Base-by-base conservation (phyloP, 2,329 filamentous ascomycete genomes). In the Trichoderma polysporum region DNA sequence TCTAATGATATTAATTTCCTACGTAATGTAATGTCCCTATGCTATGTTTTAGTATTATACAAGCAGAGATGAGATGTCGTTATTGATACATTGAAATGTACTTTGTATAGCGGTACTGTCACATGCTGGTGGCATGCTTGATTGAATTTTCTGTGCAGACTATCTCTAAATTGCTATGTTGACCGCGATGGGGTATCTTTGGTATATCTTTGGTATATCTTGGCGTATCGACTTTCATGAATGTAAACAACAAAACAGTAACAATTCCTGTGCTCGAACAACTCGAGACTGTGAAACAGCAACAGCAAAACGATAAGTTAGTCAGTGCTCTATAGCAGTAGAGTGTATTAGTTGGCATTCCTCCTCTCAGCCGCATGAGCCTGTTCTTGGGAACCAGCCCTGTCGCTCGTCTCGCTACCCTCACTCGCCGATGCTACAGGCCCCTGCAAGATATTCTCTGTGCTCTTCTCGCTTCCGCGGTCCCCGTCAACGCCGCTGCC, bases 391-490 rank as follows among this genome's bases (percentile, higher is more conserved):
- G n/a, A 19, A 8, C 31, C 25, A 39, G 33, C 25, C 31, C 27
- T 33, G 12, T 64, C 61, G 19, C 59, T 62, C 33, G 35, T 9
- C 12, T 56, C 50, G 22, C 49, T 64, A 4, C 27, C 29, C 33
- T 45, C 49, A 9, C 50, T 64, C 17, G 41, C 37, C 25, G 61
- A 64, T 15, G 49, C 61, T 1, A 56, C 13, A 13, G 61, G 50
- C 19, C 35, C 50, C 37, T 54, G 50, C 19, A 66, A 8, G 41
- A 66, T 66, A 45, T 66, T 62, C 64, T 66, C 64, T 22, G 64
- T 66, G 15, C 64, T 66, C 64, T 66, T 59, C 35, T 66, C 64
- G 10, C 45, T n/a, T 29, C 25, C 56, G 1, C 50, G 37, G 22
- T 58, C 62, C 22, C 41, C 41, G 4, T 58, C 62, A 1, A 13